phyloP scores from a whole-genome alignment of 2,329 filamentous ascomycete species.

The Chaetoscypha palmicola region DNA sequence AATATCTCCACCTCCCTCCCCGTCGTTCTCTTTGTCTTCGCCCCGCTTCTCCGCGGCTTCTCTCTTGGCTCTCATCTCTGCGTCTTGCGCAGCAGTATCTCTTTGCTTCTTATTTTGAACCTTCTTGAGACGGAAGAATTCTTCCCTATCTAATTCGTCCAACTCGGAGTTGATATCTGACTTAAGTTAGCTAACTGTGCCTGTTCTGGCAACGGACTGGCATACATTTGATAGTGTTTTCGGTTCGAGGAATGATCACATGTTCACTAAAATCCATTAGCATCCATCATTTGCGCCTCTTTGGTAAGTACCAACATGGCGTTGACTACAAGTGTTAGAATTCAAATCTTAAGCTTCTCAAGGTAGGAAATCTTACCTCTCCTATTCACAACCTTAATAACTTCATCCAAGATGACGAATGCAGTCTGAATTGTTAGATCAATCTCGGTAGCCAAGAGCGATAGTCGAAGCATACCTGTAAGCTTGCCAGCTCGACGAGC shows the following conservation, averaged over 20 bases:
- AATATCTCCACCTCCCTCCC: constrained; percentile 52
- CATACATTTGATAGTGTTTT: constrained; percentile 97
- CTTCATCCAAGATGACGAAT: constrained; percentile 95
- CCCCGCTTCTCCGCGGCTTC: constrained; percentile 40
- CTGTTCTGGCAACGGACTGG: constrained; percentile 2
- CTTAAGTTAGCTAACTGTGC: constrained; percentile 13
- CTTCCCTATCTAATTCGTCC: constrained; percentile 93
- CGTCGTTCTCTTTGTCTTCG: constrained; percentile 50
- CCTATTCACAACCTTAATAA: constrained; percentile 98
- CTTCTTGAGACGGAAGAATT: constrained; percentile 97
- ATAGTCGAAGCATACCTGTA: constrained; percentile 51
- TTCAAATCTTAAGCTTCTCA: constrained; percentile 15
- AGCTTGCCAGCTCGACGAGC: constrained; percentile 84
- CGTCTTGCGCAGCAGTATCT: constrained; percentile 64
- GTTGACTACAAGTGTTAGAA: constrained; percentile 55
- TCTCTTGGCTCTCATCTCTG: constrained; percentile 68
- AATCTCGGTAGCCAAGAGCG: constrained; percentile 8
- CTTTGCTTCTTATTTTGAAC: constrained; percentile 79
- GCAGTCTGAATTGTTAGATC: constrained; percentile 65
- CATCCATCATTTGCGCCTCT: neutral
- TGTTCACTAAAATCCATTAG: constrained; percentile 53
- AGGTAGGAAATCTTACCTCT: constrained; percentile 54
- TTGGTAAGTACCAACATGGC: constrained; percentile 61
- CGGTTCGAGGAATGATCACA: constrained; percentile 94
- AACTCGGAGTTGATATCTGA: constrained; percentile 94